These are phyloP conservation scores for Ploettnerulaceae sp. DNA, from an alignment of 2,329 filamentous ascomycete species.

Conservation along the genomic window DNA sequence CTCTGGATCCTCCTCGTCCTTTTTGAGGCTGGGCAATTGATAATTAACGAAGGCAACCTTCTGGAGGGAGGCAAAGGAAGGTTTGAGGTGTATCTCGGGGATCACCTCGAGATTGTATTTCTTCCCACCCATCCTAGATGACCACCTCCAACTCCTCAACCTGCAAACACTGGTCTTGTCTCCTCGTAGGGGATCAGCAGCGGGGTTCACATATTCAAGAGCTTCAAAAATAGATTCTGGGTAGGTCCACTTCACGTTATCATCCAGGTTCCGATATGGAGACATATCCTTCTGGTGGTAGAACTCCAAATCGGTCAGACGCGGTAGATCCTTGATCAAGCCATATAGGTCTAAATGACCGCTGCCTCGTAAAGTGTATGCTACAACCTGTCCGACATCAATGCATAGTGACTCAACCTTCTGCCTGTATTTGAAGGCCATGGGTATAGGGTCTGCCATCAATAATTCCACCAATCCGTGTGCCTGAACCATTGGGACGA, in stretches of 20 bases:
- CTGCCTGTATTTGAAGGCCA: slow-evolving; percentile 31
- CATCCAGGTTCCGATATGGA: slow-evolving; percentile 56
- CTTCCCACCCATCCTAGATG: slow-evolving; percentile 46
- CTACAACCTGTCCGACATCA: slow-evolving; percentile 42
- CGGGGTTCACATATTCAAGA: slow-evolving; percentile 52
- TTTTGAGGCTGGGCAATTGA: slow-evolving; percentile 46
- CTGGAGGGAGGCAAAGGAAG: slow-evolving; percentile 52
- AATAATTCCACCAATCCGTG: slow-evolving; percentile 49
- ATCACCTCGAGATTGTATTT: slow-evolving; percentile 47
- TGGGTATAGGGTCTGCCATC: slow-evolving; percentile 33
- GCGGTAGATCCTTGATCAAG: slow-evolving; percentile 60
- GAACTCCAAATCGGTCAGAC: slow-evolving; percentile 65
- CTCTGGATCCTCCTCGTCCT: slow-evolving; percentile 35
- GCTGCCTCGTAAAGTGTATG: slow-evolving; percentile 47
- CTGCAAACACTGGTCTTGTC: slow-evolving; percentile 30
- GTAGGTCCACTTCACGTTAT: slow-evolving; percentile 64
- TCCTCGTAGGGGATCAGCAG: slow-evolving; percentile 23
- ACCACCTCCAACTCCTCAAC: slow-evolving; percentile 58
- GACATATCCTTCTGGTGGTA: slow-evolving; percentile 65
- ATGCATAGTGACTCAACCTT: slow-evolving; percentile 32
- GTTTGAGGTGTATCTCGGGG: slow-evolving; percentile 46
- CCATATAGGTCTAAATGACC: slow-evolving; percentile 51
- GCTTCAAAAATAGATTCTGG: slow-evolving; percentile 59
- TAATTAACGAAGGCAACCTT: slow-evolving; percentile 60
- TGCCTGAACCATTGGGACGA: slow-evolving; percentile 49